A percentile compares a stretch with the other conserved stretches of the same genome.
phyloP scores from a whole-genome alignment of 352 stramenopile genomes.

The Pythium utonaiense region DNA sequence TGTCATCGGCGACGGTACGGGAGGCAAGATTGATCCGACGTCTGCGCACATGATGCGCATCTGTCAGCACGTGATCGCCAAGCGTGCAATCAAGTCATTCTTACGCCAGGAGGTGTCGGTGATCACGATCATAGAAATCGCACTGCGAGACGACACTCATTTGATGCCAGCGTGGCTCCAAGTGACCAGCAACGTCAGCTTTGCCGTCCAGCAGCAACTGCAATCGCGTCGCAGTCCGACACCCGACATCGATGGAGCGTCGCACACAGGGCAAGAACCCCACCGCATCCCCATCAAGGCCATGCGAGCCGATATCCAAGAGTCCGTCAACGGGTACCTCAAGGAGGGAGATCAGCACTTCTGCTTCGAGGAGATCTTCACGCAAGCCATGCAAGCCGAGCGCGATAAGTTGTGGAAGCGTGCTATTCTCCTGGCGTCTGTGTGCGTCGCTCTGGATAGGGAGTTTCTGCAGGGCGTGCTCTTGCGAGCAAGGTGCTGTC shows the following conservation, averaged over 20 bases:
- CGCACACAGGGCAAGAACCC: background rate
- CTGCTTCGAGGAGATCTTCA: constrained; percentile 65
- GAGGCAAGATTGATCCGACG: constrained; percentile 43
- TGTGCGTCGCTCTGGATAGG: constrained; percentile 62
- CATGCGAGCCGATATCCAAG: constrained; percentile 39
- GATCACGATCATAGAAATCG: constrained; percentile 50
- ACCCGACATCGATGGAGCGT: background rate
- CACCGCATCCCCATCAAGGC: constrained; percentile 39
- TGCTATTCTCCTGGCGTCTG: constrained; percentile 64
- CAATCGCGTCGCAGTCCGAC: background rate
- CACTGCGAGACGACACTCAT: constrained; percentile 39
- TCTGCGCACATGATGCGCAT: constrained; percentile 63
- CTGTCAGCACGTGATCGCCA: constrained; percentile 71
- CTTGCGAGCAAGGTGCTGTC: constrained; percentile 62
- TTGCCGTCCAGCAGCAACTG: constrained; percentile 1
- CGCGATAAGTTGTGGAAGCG: constrained; percentile 61
- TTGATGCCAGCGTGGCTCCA: constrained; percentile 30
- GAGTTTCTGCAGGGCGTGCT: constrained; percentile 57
- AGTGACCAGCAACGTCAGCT: background rate
- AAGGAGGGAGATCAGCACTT: constrained; percentile 51
- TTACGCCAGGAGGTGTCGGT: constrained; percentile 56
- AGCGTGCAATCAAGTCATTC: constrained; percentile 62
- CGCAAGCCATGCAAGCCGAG: constrained; percentile 46
- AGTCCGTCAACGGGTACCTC: constrained; percentile 47
- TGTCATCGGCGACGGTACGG: background rate